Base-by-base conservation (phyloP, 73 alveolate species). In the Vitrella brassicaformis region DNA sequence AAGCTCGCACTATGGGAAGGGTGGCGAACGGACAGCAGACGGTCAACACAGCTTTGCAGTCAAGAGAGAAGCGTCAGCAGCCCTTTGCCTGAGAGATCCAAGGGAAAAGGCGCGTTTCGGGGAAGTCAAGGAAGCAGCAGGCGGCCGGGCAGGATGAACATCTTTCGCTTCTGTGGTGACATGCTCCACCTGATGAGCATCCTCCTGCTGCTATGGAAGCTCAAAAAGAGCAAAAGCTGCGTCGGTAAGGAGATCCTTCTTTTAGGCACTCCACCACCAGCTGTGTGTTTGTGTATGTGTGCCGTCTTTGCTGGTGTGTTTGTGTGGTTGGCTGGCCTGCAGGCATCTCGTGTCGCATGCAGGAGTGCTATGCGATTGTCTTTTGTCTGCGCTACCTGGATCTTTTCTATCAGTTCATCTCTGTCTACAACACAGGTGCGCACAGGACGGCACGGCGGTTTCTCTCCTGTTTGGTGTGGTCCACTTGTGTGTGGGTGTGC, bases 331-430 rank as follows among this genome's bases (percentile, higher is more conserved):
- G 25, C 22, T 74, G 47, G 25, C 27, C 70, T 30, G 25, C 47
- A 81, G 90, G 91, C 31, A 71, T 88, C 30, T 78, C 90, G 28
- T 72, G 80, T 75, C 80, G 72, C 73, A 73, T 87, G n/a, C 93
- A 89, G 85, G 94, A 90, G 87, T 72, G 87, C 82, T 90, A 81
- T 72, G 80, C 85, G 70, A 76, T 90, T 27, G 90, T 86, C 65
- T 90, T 90, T 79, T 67, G 80, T 27, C 29, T 86, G n/a, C 87
- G 96, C 28, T 90, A 90, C 73, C 71, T 90, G 32, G 96, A 90
- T 73, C 88, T 90, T 28, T 82, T 90, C 72, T 71, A 85, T 81
- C 85, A 88, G 81, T 90, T 66, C 85, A 83, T 90, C 75, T 87
- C 94, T 22, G 75, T 76, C 56, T 87, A 87, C 79, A 39, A 39